phyloP scores from a whole-genome alignment of 139 green algal genomes.

The Pleodorina starrii region DNA sequence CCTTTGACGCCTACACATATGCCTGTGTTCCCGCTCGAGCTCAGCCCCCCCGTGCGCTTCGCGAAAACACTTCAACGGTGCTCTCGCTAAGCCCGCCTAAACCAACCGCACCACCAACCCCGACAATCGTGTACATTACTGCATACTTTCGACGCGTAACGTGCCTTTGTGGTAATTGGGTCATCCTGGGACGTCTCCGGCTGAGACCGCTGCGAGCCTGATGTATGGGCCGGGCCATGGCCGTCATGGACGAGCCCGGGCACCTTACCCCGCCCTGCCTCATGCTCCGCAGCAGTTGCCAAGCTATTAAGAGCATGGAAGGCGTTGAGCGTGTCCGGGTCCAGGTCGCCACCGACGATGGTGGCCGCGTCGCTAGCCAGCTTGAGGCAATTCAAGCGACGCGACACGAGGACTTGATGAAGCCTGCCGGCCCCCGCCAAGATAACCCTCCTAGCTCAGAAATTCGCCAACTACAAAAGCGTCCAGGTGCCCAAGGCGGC shows the following conservation, averaged over 20 bases:
- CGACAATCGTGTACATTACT: too few species aligned
- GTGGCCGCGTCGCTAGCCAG: slow-evolving; percentile 37
- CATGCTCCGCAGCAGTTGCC: slow-evolving; percentile 25
- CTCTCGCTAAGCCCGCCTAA: too few species aligned
- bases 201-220: slow-evolving; percentile 37
- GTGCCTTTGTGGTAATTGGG: slow-evolving; percentile 48
- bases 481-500: neutral
- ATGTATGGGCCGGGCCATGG: neutral
- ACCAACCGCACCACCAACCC: too few species aligned
- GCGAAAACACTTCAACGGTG: too few species aligned
- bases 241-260: neutral
- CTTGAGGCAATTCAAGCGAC: slow-evolving; percentile 16
- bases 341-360: neutral
- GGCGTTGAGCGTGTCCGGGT: slow-evolving; percentile 29
- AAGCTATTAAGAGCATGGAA: slow-evolving; percentile 44
- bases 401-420: neutral
- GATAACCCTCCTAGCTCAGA: neutral
- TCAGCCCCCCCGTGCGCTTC: too few species aligned
- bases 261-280: slow-evolving; percentile 30
- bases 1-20: too few species aligned
- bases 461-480: neutral
- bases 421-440: neutral
- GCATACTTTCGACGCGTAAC: neutral
- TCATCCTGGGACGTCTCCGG: slow-evolving; percentile 50
- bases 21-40: too few species aligned